phyloP scores from a whole-genome alignment of 2,329 filamentous ascomycete species.

The Emericellopsis cladophorae region DNA sequence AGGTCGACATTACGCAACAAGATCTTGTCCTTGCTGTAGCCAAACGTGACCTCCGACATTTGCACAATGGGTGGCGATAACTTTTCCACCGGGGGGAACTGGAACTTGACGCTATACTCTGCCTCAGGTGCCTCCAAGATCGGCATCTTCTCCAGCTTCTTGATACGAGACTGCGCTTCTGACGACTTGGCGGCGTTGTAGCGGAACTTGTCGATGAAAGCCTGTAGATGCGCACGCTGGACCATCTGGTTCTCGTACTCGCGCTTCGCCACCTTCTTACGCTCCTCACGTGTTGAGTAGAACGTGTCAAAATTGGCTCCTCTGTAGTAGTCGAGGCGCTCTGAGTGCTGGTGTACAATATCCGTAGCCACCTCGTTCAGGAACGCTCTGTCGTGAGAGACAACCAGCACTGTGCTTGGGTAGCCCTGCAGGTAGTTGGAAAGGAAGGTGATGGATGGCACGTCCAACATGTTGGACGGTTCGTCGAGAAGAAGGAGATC shows the following conservation, averaged over 20 bases:
- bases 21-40: slow-evolving; percentile 68
- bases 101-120: slow-evolving; percentile 94
- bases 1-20: slow-evolving; percentile 81
- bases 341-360: slow-evolving; percentile 96
- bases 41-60: slow-evolving; percentile 86
- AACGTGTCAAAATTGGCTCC: slow-evolving; percentile 95
- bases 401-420: slow-evolving; percentile 87
- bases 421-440: slow-evolving; percentile 90
- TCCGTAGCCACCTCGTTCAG: slow-evolving; percentile 98
- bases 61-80: slow-evolving; percentile 95
- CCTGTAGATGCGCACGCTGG: slow-evolving; percentile 82
- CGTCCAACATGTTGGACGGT: slow-evolving; percentile 99
- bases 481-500: slow-evolving; percentile 94
- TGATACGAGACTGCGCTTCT: slow-evolving; percentile 96
- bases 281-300: slow-evolving; percentile 94
- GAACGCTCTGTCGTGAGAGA: slow-evolving; percentile 98
- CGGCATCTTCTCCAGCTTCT: slow-evolving; percentile 97
- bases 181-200: slow-evolving; percentile 99
- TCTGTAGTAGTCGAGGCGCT: slow-evolving; percentile 96
- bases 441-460: slow-evolving; percentile 97
- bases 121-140: slow-evolving; percentile 79
- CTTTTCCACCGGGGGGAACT: slow-evolving; percentile 95
- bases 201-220: slow-evolving; percentile 98
- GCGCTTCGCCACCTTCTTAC: slow-evolving; percentile 88
- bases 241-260: slow-evolving; percentile 99